Conservation (phyloP, 2,329 filamentous ascomycete genomes). For the Fusarium pseudonygamai region DNA sequence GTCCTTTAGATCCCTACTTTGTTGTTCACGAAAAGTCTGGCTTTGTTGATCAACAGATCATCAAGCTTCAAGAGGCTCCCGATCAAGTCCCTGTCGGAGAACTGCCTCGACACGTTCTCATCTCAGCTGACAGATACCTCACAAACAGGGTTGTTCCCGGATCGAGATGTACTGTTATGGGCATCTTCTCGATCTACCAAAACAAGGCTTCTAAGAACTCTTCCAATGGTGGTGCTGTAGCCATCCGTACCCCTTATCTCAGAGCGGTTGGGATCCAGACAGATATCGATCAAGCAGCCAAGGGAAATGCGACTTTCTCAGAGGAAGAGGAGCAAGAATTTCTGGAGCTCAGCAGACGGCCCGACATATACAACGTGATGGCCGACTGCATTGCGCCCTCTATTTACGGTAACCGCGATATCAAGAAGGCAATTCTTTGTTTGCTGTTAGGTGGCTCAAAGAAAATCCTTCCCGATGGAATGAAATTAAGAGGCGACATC, state of each 20-base stretch:
- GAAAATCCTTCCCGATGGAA: conserved; percentile 96
- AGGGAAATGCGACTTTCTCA: conserved; percentile 83
- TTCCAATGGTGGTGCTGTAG: conserved; percentile 80
- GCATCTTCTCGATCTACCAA: conserved; percentile 98
- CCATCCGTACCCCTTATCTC: conserved; percentile 94
- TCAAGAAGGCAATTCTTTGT: conserved; percentile 97
- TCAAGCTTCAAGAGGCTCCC: conserved; percentile 97
- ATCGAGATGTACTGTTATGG: conserved; percentile 93
- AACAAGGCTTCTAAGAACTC: conserved; percentile 85
- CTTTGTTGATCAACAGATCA: conserved; percentile 97
- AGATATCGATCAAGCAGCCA: conserved; percentile 88
- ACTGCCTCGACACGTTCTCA: conserved; percentile 90
- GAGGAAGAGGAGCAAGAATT: conserved; percentile 99
- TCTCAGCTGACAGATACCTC: conserved; percentile 95
- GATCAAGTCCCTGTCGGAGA: conserved; percentile 98
- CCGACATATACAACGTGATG: conserved; percentile 92
- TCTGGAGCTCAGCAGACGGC: conserved; percentile 84
- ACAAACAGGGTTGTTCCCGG: conserved; percentile 96
- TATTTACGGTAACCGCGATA: conserved; percentile 95
- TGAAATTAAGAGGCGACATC: conserved; percentile 97
- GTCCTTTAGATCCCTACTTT: conserved; percentile 94
- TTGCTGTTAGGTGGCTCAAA: conserved; percentile 94
- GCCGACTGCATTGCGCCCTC: conserved; percentile 94
- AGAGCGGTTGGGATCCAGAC: conserved; percentile 92
- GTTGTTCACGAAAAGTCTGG: conserved; percentile 92